Percentiles rank a stretch among this genome's conserved stretches.
Conservation (phyloP, 2,329 filamentous ascomycete species). For the Diaporthe velutina region DNA sequence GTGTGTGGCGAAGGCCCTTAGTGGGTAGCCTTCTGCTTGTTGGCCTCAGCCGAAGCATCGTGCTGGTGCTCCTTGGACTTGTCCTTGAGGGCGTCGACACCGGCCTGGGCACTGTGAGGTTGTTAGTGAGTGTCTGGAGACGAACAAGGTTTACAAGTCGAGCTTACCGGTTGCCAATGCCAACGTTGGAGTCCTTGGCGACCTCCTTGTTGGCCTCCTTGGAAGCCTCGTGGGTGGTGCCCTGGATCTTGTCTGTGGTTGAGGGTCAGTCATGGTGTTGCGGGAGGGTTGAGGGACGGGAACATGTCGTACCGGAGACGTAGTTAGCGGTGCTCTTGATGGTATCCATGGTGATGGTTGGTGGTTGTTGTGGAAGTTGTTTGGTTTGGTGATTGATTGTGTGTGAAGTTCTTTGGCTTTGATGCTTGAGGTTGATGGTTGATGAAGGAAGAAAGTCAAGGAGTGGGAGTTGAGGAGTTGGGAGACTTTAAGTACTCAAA, state of each 20-base stretch:
- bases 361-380: conserved; percentile 34
- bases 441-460: conserved; percentile 26
- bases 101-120: conserved; percentile 45
- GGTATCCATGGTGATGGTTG: conserved; percentile 54
- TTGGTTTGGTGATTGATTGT: conserved; percentile 37
- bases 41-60: conserved; percentile 52
- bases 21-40: conserved; percentile 55
- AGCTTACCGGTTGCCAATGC: conserved; percentile 57
- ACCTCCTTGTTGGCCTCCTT: conserved; percentile 73
- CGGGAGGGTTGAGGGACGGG: conserved; percentile 43
- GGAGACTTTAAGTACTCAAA: conserved; percentile 32
- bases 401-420: conserved; percentile 13
- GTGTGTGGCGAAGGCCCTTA: conserved; percentile 43
- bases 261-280: neutral
- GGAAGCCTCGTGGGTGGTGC: conserved; percentile 56
- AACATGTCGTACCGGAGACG: conserved; percentile 68
- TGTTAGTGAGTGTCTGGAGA: neutral
- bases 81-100: conserved; percentile 51
- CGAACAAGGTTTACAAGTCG: neutral
- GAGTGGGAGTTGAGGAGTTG: neutral
- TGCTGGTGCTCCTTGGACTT: conserved; percentile 49
- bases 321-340: conserved; percentile 69
- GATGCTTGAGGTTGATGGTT: conserved; percentile 38
- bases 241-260: conserved; percentile 41
- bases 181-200: conserved; percentile 67